phyloP scores from a whole-genome alignment of 768 basidiomycete genomes.

The Termitomyces titanicus region DNA sequence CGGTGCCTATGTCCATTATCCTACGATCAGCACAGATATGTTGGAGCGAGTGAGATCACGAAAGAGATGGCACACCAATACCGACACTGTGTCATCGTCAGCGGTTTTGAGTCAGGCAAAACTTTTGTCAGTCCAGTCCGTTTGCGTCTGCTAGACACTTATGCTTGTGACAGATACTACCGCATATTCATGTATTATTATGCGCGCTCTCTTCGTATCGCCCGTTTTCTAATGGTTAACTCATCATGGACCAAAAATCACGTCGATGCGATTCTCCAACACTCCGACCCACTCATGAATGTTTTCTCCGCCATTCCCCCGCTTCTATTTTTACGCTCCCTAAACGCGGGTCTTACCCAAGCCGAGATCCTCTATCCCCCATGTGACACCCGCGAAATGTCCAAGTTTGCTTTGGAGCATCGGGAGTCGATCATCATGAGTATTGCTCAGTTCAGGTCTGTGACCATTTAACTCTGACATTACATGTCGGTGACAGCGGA shows the following conservation, averaged over 20 bases:
- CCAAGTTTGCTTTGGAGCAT: conserved; percentile 44
- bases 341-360: conserved; percentile 19
- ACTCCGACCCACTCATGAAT: conserved; percentile 48
- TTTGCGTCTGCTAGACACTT: not conserved
- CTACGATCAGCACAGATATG: conserved; percentile 95
- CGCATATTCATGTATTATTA: conserved; percentile 84
- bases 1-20: conserved; percentile 94
- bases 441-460: conserved; percentile 89
- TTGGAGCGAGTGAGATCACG: conserved; percentile 70
- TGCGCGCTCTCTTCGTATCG: conserved; percentile 63
- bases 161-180: conserved; percentile 65
- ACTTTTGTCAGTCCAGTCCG: conserved; percentile 42
- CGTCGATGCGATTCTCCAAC: conserved; percentile 66
- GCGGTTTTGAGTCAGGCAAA: conserved; percentile 54
- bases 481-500: not conserved
- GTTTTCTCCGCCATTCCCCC: conserved; percentile 43
- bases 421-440: conserved; percentile 74
- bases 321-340: conserved; percentile 27
- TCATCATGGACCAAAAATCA: conserved; percentile 93
- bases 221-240: conserved; percentile 87
- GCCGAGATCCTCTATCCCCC: conserved; percentile 81
- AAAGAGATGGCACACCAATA: conserved; percentile 59
- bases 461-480: not conserved
- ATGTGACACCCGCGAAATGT: conserved; percentile 80
- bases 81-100: conserved; percentile 51